Conservation (phyloP, 345 rosid genomes). For the Cardiospermum halicacabum region DNA sequence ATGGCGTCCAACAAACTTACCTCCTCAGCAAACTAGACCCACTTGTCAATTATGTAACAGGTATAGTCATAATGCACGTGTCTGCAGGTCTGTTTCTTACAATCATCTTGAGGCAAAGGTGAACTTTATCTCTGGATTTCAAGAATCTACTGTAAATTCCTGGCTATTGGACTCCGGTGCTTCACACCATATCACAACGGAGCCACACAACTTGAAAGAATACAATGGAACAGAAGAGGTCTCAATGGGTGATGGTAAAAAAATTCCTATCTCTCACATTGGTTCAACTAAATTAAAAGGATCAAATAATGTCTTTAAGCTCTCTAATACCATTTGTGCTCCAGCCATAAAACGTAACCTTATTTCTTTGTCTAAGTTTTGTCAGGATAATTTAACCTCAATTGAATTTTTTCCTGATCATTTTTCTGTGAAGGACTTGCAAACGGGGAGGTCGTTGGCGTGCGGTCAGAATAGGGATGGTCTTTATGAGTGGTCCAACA, state of each 20-base stretch:
- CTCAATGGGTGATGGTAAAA: not conserved
- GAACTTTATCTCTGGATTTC: too few relatives aligned
- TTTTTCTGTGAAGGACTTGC: conserved; percentile 6
- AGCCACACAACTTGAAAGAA: too few relatives aligned
- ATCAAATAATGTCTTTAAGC: not conserved
- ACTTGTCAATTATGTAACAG: too few relatives aligned
- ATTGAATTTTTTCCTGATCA: not conserved
- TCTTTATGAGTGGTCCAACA: not conserved
- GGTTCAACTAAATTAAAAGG: not conserved
- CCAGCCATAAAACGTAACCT: not conserved
- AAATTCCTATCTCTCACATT: conserved; percentile 3
- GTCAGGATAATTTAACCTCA: not conserved
- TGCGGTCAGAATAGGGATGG: not conserved
- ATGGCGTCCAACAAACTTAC: too few relatives aligned
- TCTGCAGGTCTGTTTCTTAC: too few relatives aligned
- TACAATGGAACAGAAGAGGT: not conserved
- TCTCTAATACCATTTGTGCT: not conserved
- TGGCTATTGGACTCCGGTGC: not conserved
- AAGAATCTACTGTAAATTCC: too few relatives aligned
- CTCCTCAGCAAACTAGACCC: too few relatives aligned
- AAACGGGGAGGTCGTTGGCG: not conserved
- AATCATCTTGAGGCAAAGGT: too few relatives aligned
- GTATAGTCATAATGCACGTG: too few relatives aligned
- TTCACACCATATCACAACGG: not conserved
- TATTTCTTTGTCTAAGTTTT: conserved; percentile 7